phyloP scores from a whole-genome alignment of 345 rosid species.

The Eucalyptus brandiana region DNA sequence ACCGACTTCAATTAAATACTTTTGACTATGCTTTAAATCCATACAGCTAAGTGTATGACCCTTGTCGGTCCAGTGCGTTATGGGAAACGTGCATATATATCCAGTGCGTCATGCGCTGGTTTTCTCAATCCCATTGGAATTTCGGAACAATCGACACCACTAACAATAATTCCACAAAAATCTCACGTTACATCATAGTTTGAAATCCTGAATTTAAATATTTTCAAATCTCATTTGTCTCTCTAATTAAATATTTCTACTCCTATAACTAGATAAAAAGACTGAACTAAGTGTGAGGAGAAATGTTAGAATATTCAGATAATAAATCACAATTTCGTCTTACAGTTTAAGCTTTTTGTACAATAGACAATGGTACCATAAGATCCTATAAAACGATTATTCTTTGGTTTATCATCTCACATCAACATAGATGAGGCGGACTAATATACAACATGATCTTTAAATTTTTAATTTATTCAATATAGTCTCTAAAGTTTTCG shows the following conservation, averaged over 20 bases:
- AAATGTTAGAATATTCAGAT: too few relatives aligned
- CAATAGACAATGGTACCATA: accelerated
- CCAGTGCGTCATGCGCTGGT: too few relatives aligned
- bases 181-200: accelerated
- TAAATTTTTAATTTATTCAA: neutral
- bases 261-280: too few relatives aligned
- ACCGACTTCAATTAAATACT: neutral
- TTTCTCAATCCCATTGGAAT: too few relatives aligned
- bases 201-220: accelerated
- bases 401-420: neutral
- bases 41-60: neutral
- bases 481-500: accelerated
- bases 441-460: accelerated
- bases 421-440: too few relatives aligned
- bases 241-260: accelerated
- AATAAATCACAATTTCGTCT: accelerated
- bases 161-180: too few relatives aligned
- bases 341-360: accelerated
- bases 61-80: neutral
- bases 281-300: accelerated
- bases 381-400: neutral
- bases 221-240: accelerated
- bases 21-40: neutral
- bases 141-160: accelerated
- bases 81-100: too few relatives aligned